These are phyloP conservation scores for Clausena lansium DNA, from an alignment of 345 rosid species.

Conservation along the genomic window DNA sequence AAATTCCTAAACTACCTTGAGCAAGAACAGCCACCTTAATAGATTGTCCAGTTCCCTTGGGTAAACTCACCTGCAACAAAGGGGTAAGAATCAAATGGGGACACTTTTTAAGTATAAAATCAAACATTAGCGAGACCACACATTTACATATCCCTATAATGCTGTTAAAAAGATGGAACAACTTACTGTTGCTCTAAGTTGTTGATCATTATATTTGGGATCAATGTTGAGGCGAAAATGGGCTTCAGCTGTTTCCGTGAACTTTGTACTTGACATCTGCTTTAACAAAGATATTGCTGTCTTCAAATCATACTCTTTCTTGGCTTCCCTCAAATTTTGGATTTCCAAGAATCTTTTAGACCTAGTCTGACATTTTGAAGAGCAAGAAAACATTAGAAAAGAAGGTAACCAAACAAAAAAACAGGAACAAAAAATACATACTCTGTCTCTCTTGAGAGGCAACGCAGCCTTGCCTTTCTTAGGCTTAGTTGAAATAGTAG, in stretches of 20 bases:
- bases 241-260: conserved; percentile 88
- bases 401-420: not conserved
- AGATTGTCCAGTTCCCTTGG: conserved; percentile 95
- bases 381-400: not conserved
- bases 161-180: conserved; percentile 10
- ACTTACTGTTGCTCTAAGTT: conserved; percentile 89
- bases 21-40: conserved; percentile 95
- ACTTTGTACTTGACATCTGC: conserved; percentile 63
- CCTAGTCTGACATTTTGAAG: conserved; percentile 66
- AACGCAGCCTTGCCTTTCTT: conserved; percentile 88
- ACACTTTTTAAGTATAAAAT: not conserved
- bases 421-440: conserved; percentile 23
- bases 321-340: conserved; percentile 88
- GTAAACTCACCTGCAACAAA: conserved; percentile 71
- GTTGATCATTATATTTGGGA: conserved; percentile 96
- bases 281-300: conserved; percentile 81
- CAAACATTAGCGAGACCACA: not conserved
- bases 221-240: conserved; percentile 97
- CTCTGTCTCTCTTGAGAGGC: conserved; percentile 86
- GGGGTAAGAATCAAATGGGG: conserved; percentile 10
- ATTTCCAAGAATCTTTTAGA: conserved; percentile 98
- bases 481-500: conserved; percentile 58
- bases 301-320: conserved; percentile 67
- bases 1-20: conserved; percentile 56
- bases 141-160: not conserved